Evolutionary conservation across 2,329 filamentous ascomycete species (phyloP), one percentile per base, ranked within the genome.

Genomic region (Aureobasidium leucospermi): DNA sequence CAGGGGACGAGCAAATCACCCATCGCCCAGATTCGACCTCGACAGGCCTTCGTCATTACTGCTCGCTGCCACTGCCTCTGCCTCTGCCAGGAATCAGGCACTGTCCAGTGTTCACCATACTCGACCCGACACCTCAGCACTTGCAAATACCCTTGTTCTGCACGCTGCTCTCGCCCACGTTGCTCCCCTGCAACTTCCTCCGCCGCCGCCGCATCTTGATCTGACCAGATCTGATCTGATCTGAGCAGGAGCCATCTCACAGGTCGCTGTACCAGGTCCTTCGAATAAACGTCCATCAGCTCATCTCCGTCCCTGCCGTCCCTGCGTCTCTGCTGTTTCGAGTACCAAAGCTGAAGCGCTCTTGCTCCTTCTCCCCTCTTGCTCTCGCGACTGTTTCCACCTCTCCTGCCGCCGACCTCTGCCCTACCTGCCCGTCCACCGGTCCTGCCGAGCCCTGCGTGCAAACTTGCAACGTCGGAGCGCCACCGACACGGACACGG

Each of bases 291-390:
- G 38, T 34, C 39, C 38, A 1, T 46, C 43, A 31, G 15, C 38
- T 58, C 55, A 58, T 58, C 55, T 58, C 55, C 55, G 55, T 31
- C 23, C 23, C 23, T 23, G 23, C 55, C 32, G 34, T 16, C 55
- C 23, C 55, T 23, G 23, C 55, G 55, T 34, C 31, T 38, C n/a
- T 38, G 52, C n/a, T 46, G 16, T 31, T 8, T 15, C 51, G 9
- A 43, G 8, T n/a, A 52, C 15, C n/a, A 34, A 29, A 43, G 31
- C 16, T 46, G 19, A 52, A 36, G 34, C 8, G n/a, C 51, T 34
- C n/a, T 28, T 55, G 38, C 51, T 43, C 9, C 9, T 46, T 23
- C 23, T 23, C 23, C 23, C 23, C 23, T 23, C 23, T 39, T 46
- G 41, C 31, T 57, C 11, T 32, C 46, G 31, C 41, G 38, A 2